Evolutionary conservation across 148 eudicot species (phyloP).

Genomic region (Rhododendron williamsianum): DNA sequence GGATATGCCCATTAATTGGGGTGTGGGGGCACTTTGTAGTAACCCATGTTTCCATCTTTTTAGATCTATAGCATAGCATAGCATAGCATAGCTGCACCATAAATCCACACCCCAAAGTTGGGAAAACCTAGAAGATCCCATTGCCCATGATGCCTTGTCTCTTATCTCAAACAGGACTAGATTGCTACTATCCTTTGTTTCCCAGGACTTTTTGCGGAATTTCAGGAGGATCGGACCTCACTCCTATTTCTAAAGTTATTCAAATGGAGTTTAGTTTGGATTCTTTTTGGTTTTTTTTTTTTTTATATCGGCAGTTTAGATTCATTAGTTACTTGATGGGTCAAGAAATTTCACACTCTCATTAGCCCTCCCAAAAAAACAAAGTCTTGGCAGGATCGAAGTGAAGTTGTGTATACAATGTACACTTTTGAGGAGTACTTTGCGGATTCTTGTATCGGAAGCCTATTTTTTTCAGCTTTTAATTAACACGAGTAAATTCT

Average conservation of each 20-base stretch:
- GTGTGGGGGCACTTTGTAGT: not conserved
- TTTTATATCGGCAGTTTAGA: too few relatives aligned
- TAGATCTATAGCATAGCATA: not conserved
- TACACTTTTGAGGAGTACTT: too few relatives aligned
- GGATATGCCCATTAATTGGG: not conserved
- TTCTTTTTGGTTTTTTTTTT: too few relatives aligned
- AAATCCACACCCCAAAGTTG: not conserved
- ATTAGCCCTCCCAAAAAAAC: too few relatives aligned
- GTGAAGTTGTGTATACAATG: too few relatives aligned
- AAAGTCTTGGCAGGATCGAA: too few relatives aligned
- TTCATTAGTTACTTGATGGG: too few relatives aligned
- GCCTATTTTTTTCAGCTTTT: too few relatives aligned
- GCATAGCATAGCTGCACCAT: not conserved
- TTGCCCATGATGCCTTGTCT: conserved; percentile 1
- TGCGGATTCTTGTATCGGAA: too few relatives aligned
- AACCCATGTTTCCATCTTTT: not conserved
- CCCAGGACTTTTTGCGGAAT: not conserved
- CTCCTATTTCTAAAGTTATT: not conserved
- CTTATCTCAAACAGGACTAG: not conserved
- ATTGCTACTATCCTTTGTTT: not conserved
- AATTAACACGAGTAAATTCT: not conserved
- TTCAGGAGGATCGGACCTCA: not conserved
- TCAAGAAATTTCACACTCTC: too few relatives aligned
- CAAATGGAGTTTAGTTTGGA: not conserved
- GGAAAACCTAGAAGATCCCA: not conserved